Evolutionary conservation across 2,329 filamentous ascomycete genomes (phyloP).

Genomic region (Ceratocystis variospora): DNA sequence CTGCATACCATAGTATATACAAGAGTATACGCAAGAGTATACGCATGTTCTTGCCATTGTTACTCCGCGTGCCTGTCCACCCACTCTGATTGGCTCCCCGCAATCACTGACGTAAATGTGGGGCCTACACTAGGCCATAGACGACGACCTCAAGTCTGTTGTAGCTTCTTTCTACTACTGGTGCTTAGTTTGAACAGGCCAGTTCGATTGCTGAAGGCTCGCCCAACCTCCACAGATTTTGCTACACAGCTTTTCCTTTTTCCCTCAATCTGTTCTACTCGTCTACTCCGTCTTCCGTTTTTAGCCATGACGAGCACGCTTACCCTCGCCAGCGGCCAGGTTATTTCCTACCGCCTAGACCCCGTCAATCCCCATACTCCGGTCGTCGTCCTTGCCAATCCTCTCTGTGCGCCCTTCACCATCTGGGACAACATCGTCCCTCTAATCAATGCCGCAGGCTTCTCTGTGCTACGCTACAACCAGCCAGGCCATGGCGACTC

Average conservation of each 20-base stretch:
- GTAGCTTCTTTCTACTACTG: background rate
- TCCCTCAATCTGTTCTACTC: background rate
- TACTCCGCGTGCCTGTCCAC: background rate
- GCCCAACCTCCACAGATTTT: no score
- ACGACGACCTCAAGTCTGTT: background rate
- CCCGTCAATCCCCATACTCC: slow-evolving; percentile 22
- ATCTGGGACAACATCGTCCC: slow-evolving; percentile 31
- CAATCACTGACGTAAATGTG: slow-evolving; percentile 4
- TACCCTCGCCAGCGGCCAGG: slow-evolving; percentile 24
- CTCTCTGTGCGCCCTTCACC: slow-evolving; percentile 27
- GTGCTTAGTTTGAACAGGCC: background rate
- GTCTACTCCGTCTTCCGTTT: background rate
- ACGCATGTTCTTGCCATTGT: background rate
- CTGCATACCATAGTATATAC: background rate
- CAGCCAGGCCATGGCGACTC: slow-evolving; percentile 33
- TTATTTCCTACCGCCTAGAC: slow-evolving; percentile 25
- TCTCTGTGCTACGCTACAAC: slow-evolving; percentile 32
- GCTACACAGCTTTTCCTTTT: background rate
- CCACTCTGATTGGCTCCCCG: background rate
- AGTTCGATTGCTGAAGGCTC: no score
- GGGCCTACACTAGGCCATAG: background rate
- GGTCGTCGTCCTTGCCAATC: slow-evolving; percentile 30
- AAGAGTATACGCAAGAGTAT: background rate
- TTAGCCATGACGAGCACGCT: slow-evolving; percentile 18
- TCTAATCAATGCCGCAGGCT: slow-evolving; percentile 26